phyloP scores from a whole-genome alignment of 78 protist species.

The Diacronema lutheri region DNA sequence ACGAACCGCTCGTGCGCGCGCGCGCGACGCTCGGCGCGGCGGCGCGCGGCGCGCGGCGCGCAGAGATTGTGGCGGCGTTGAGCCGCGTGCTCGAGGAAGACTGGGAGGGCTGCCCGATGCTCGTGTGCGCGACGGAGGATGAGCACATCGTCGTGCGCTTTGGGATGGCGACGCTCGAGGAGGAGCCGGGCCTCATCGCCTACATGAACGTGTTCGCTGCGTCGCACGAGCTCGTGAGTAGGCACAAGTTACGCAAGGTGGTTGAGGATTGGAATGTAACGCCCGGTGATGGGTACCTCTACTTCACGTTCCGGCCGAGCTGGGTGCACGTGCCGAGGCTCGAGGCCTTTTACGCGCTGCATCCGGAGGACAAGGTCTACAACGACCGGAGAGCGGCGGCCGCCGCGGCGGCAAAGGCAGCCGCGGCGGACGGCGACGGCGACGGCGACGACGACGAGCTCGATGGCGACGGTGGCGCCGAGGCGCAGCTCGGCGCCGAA shows the following conservation, averaged over 20 bases:
- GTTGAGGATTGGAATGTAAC: conserved; percentile 26
- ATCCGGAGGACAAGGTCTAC: neutral
- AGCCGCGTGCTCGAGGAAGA: neutral
- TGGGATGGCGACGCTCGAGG: neutral
- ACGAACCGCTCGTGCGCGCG: too few relatives aligned
- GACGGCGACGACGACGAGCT: too few relatives aligned
- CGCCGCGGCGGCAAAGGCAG: neutral
- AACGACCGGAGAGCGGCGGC: neutral
- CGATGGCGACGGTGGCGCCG: too few relatives aligned
- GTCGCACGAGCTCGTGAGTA: neutral
- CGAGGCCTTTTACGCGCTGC: conserved; percentile 11
- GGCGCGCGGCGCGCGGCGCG: too few relatives aligned
- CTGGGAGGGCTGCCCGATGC: neutral
- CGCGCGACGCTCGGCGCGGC: too few relatives aligned
- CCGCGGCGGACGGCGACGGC: too few relatives aligned
- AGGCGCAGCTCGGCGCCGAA: too few relatives aligned
- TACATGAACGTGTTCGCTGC: neutral
- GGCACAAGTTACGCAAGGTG: neutral
- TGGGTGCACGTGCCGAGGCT: neutral
- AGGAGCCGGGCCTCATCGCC: conserved; percentile 1
- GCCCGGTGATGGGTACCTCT: neutral
- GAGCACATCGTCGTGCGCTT: conserved; percentile 11
- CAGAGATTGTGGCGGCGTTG: neutral
- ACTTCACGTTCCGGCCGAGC: conserved; percentile 6
- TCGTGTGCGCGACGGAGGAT: conserved; percentile 13